phyloP scores from a whole-genome alignment of 371 early-diverging fungal genomes.

The Apophysomyces elegans region DNA sequence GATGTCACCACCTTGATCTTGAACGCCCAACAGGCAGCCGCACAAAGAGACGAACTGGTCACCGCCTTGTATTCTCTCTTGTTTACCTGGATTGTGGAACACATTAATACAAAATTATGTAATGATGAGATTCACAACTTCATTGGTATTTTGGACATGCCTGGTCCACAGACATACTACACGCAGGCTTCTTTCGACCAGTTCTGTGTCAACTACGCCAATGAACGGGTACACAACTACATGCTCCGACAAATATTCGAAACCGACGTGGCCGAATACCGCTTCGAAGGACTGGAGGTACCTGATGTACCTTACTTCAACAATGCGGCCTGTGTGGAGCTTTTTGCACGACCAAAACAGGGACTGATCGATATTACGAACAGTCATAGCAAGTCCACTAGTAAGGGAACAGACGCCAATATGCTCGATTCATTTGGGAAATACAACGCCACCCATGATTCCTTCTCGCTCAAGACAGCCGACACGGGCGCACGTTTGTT shows the following conservation, averaged over 20 bases:
- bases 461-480: slow-evolving; percentile 50
- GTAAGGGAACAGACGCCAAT: slow-evolving; percentile 36
- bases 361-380: slow-evolving; percentile 67
- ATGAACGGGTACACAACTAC: slow-evolving; percentile 81
- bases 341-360: slow-evolving; percentile 51
- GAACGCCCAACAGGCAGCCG: slow-evolving; percentile 68
- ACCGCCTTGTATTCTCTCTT: slow-evolving; percentile 80
- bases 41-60: slow-evolving; percentile 83
- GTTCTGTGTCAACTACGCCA: slow-evolving; percentile 83
- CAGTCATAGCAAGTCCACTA: slow-evolving; percentile 42
- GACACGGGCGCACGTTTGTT: slow-evolving; percentile 54
- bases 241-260: slow-evolving; percentile 72
- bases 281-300: slow-evolving; percentile 62
- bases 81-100: slow-evolving; percentile 89
- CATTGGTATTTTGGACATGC: slow-evolving; percentile 77
- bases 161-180: slow-evolving; percentile 53
- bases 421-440: slow-evolving; percentile 47
- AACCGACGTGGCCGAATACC: slow-evolving; percentile 51
- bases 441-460: slow-evolving; percentile 48
- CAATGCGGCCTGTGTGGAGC: slow-evolving; percentile 57
- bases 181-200: slow-evolving; percentile 64
- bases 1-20: slow-evolving; percentile 89
- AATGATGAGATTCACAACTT: slow-evolving; percentile 65
- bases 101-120: slow-evolving; percentile 84
- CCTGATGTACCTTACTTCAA: slow-evolving; percentile 50